Evolutionary conservation across 1,139 yeast genomes (phyloP), one percentile per base, ranked within the genome.

Genomic region (Scheffersomyces lignicola): DNA sequence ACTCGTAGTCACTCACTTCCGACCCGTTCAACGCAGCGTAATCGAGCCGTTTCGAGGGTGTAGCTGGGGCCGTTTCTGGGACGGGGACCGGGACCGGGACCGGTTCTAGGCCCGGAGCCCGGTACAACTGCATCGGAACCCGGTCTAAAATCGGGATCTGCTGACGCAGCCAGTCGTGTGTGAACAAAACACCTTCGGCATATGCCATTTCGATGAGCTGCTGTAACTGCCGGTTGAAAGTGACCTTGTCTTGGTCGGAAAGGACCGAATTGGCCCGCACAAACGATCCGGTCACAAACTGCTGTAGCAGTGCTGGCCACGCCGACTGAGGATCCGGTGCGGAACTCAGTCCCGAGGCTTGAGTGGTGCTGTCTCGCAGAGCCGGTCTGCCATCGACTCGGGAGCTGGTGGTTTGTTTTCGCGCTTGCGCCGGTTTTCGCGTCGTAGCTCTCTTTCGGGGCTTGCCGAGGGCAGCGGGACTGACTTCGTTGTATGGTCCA

Each of bases 81-180:
- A 12, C 7, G 27, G 14, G 16, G 4, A 17, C 28, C 7, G n/a
- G 18, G 3, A 11, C 5, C n/a, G 4, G 7, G 4, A 13, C 15
- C n/a, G 5, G 16, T 4, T 15, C n/a, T 6, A 2, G 25, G 24
- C 11, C 15, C 22, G 9, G 17, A 18, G n/a, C 21, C 17, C n/a
- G 11, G 26, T 10, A 18, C 11, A 14, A 18, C 23, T 20, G 40
- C 40, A 27, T 4, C 41, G 30, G 34, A 4, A 33, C 42, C 36
- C 26, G 52, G 34, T 60, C 66, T 25, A 82, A 50, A 2, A 78
- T 53, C 0, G 92, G 90, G 1, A 84, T 45, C 20, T 60, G 60
- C 53, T 79, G 84, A 7, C 42, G 48, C 7, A 51, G 53, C 95
- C 95, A 85, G 47, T 83, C 76, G 43, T 79, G 81, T 1, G 58